These are phyloP conservation scores for Meyerozyma smithsonii DNA, from an alignment of 1,139 yeast species.

Conservation along the genomic window DNA sequence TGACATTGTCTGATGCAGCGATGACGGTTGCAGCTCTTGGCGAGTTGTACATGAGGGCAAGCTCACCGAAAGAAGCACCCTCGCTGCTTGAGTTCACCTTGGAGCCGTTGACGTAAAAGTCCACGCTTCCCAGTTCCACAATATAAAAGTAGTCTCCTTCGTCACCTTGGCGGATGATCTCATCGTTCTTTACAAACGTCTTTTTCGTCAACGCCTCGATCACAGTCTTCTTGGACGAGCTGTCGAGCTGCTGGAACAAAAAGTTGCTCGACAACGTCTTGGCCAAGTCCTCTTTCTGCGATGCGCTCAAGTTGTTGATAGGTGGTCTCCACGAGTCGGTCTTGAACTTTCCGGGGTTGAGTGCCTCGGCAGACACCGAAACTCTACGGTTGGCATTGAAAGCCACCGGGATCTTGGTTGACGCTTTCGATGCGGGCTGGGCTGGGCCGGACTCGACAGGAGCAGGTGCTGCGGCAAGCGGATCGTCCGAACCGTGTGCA, in stretches of 20 bases:
- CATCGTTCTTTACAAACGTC: constrained; percentile 51
- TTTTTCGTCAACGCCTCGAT: constrained; percentile 79
- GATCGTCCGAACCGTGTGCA: constrained; percentile 22
- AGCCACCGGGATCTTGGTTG: constrained; percentile 42
- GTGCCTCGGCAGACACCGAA: constrained; percentile 79
- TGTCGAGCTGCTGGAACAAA: constrained; percentile 71
- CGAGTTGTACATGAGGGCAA: constrained; percentile 95
- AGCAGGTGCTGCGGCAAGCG: constrained; percentile 4
- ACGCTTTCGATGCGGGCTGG: constrained; percentile 11
- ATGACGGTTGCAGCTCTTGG: constrained; percentile 96
- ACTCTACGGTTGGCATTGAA: constrained; percentile 83
- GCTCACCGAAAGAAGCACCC: constrained; percentile 92
- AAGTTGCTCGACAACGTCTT: constrained; percentile 75
- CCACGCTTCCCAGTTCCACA: constrained; percentile 81
- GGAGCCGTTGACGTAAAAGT: constrained; percentile 68
- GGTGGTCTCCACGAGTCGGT: constrained; percentile 76
- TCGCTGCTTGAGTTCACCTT: constrained; percentile 73
- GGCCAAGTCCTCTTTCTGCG: constrained; percentile 65
- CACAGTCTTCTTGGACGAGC: constrained; percentile 70
- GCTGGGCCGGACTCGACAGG: constrained; percentile 11
- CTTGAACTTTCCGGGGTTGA: constrained; percentile 50
- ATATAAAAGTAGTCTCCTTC: constrained; percentile 94
- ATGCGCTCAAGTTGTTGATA: constrained; percentile 55
- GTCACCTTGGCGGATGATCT: constrained; percentile 88
- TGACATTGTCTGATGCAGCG: constrained; percentile 64